Base-by-base conservation (phyloP, 2,329 filamentous ascomycete genomes). In the Byssoonygena ceratinophila region DNA sequence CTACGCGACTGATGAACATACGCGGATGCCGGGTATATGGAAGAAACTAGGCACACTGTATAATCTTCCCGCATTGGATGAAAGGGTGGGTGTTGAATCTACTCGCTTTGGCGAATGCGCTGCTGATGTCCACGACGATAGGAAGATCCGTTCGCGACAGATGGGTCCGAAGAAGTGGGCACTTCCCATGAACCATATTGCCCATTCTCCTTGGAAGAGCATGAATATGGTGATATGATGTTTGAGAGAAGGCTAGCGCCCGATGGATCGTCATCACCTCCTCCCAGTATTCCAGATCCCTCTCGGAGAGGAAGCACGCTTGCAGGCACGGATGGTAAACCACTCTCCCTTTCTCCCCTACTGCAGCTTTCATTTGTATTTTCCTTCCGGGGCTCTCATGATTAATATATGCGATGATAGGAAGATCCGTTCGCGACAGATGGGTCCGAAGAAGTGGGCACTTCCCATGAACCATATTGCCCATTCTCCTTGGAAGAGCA, bases 21-120 rank as follows among this genome's bases (percentile, higher is more conserved):
- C 88, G 37, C 84, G 85, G 54, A 92, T 95, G 59, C 84, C 87
- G 0, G 85, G 86, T 37, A 95, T 98, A 58, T 97, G 92, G 91
- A 77, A 79, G 60, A 97, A 97, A 69, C 76, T 98, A 9, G 73
- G 78, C 29, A 81, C 81, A 31, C 80, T 92, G 57, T 98, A 95
- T 71, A 87, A 95, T 68, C 78, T 97, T 27, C 80, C 85, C 46
- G 79, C 84, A 37, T 83, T 96, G 54, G 88, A 97, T 68, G 87
- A 94, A 65, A 82, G 89, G 61, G 91, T 87, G 66, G 77, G 83
- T 64, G 18, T 18, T 16, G 6, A 6, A 11, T n/a, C 27, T 22
- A 8, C 16, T 20, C 18, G 7, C 23, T 16, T 20, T 32, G 8
- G 11, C 2, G 4, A 32, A 14, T 2, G 23, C 12, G 41, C 11